These are phyloP conservation scores for Solanum chmielewskii DNA, from an alignment of 257 asterid genomes.

Conservation along the genomic window DNA sequence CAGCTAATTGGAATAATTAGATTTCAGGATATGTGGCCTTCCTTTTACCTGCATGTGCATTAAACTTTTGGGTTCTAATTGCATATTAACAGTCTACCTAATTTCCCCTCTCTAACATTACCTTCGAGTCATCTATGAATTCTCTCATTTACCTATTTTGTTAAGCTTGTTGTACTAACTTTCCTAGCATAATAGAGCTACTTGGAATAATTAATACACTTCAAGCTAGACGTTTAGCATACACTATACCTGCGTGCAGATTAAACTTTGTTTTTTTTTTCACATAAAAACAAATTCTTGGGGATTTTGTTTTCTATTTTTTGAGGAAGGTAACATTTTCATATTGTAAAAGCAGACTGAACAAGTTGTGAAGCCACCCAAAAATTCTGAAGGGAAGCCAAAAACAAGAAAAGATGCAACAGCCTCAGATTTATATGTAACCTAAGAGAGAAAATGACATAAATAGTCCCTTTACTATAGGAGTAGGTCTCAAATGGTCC, in stretches of 20 bases:
- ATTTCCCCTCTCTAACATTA: not conserved
- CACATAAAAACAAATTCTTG: not conserved
- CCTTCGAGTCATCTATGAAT: not conserved
- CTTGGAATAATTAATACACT: not conserved
- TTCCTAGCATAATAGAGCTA: not conserved
- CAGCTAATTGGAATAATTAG: not conserved
- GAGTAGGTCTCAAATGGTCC: too few species aligned
- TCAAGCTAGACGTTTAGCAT: not conserved
- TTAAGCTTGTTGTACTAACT: not conserved
- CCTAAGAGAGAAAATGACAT: not conserved
- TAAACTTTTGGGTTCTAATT: not conserved
- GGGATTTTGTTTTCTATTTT: not conserved
- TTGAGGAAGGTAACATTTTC: not conserved
- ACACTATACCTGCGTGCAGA: not conserved
- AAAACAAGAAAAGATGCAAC: not conserved
- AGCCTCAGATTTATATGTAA: not conserved
- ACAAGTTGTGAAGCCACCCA: not conserved
- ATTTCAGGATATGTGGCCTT: not conserved
- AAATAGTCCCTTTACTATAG: too few species aligned
- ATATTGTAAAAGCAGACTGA: not conserved
- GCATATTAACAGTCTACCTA: not conserved
- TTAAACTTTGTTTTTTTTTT: not conserved
- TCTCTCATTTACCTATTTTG: not conserved
- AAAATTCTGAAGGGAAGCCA: not conserved
- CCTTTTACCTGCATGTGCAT: not conserved